These are phyloP conservation scores for Papiliotrema fonsecae DNA, from an alignment of 1,284 basidiomycete species.

Conservation along the genomic window DNA sequence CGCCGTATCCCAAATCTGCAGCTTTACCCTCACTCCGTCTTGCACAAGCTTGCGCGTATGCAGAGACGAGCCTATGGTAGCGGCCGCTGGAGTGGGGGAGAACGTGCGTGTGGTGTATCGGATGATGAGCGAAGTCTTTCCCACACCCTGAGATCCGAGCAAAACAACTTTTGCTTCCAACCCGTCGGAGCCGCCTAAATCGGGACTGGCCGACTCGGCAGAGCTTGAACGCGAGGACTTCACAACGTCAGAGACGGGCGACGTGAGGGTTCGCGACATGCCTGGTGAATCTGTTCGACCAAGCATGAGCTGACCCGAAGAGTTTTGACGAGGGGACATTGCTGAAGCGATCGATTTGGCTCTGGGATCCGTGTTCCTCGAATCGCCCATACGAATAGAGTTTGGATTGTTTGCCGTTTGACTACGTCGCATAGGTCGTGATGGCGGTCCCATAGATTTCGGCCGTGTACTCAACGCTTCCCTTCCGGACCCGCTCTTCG, in stretches of 20 bases:
- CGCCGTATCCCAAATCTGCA: conserved; percentile 85
- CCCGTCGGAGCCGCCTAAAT: conserved; percentile 37
- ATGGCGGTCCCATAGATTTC: conserved; percentile 18
- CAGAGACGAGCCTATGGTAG: conserved; percentile 92
- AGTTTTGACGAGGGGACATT: conserved; percentile 3
- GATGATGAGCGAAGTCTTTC: conserved; percentile 89
- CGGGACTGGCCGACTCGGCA: conserved; percentile 18
- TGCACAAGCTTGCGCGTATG: conserved; percentile 90
- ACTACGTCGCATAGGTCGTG: conserved; percentile 20
- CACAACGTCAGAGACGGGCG: conserved; percentile 8
- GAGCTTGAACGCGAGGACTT: background rate
- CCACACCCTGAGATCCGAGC: conserved; percentile 94
- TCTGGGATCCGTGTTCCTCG: conserved; percentile 15
- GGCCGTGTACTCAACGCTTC: conserved; percentile 6
- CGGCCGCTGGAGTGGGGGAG: conserved; percentile 70
- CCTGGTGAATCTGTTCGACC: conserved; percentile 8
- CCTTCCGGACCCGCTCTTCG: background rate
- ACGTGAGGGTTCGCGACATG: conserved; percentile 5
- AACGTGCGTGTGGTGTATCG: conserved; percentile 90
- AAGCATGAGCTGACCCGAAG: conserved; percentile 1
- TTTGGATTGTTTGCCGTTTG: conserved; percentile 25
- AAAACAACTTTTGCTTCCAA: conserved; percentile 95
- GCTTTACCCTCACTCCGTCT: conserved; percentile 77
- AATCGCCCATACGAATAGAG: conserved; percentile 35
- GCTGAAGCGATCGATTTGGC: conserved; percentile 16